These are phyloP conservation scores for Colletotrichum falcatum DNA, from an alignment of 2,329 filamentous ascomycete genomes.

Conservation along the genomic window DNA sequence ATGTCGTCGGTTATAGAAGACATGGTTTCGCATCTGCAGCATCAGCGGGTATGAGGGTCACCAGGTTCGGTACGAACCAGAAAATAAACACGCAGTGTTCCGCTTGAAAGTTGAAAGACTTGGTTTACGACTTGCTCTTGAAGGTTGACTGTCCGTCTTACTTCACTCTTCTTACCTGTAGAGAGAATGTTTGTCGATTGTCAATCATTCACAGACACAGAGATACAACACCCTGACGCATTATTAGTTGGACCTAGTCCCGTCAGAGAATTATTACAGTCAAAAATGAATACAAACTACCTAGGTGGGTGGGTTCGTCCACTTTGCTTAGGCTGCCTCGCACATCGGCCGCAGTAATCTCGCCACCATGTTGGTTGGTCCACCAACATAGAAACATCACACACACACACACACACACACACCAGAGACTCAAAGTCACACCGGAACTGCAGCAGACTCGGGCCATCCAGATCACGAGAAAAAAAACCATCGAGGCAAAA, in stretches of 20 bases:
- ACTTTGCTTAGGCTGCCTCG: not conserved
- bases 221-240: not conserved
- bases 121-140: not conserved
- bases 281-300: not conserved
- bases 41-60: not conserved
- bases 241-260: not conserved
- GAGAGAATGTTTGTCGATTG: too few species aligned
- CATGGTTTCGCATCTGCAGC: not conserved
- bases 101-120: not conserved
- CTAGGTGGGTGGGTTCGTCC: not conserved
- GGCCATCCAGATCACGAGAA: conserved; percentile 5
- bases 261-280: not conserved
- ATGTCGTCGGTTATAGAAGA: not conserved
- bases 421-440: not conserved
- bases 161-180: not conserved
- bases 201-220: not conserved
- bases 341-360: not conserved
- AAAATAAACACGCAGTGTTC: not conserved
- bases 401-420: not conserved
- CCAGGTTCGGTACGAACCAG: not conserved
- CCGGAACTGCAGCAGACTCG: conserved; percentile 4
- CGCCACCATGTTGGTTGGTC: not conserved
- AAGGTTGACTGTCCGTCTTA: not conserved
- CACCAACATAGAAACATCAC: not conserved
- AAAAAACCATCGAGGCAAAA: not conserved